Evolutionary conservation across 2,329 filamentous ascomycete species (phyloP).

Genomic region (Chaetothyriales sp.): DNA sequence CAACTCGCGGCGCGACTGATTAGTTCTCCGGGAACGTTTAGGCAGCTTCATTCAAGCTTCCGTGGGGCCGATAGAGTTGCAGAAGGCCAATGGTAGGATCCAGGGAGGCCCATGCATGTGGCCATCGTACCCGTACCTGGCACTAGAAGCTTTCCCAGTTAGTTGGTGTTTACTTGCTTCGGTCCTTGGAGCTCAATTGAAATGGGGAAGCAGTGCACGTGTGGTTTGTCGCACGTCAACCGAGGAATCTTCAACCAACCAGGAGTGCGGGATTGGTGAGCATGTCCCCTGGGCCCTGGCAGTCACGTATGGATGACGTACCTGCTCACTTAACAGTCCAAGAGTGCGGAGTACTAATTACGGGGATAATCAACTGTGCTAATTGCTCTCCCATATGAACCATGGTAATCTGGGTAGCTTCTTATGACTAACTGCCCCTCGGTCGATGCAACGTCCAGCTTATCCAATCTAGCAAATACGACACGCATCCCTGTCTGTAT

Average conservation of each 20-base stretch:
- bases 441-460: too few relatives aligned
- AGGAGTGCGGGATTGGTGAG: background rate
- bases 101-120: background rate
- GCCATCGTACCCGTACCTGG: background rate
- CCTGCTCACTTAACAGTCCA: background rate
- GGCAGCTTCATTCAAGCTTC: background rate
- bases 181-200: background rate
- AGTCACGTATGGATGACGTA: background rate
- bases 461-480: too few relatives aligned
- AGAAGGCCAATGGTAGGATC: background rate
- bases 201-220: background rate
- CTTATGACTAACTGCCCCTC: too few relatives aligned
- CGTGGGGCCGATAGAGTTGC: background rate
- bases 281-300: background rate
- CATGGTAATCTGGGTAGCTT: too few relatives aligned
- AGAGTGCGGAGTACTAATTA: too few relatives aligned
- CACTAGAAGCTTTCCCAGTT: background rate
- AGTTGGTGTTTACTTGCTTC: background rate
- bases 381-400: too few relatives aligned
- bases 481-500: too few relatives aligned
- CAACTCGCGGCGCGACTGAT: too few relatives aligned
- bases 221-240: background rate
- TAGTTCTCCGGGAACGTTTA: too few relatives aligned
- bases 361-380: too few relatives aligned
- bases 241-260: background rate